Evolutionary conservation across 768 basidiomycete genomes (phyloP).

Genomic region (Pisolithus marmoratus): DNA sequence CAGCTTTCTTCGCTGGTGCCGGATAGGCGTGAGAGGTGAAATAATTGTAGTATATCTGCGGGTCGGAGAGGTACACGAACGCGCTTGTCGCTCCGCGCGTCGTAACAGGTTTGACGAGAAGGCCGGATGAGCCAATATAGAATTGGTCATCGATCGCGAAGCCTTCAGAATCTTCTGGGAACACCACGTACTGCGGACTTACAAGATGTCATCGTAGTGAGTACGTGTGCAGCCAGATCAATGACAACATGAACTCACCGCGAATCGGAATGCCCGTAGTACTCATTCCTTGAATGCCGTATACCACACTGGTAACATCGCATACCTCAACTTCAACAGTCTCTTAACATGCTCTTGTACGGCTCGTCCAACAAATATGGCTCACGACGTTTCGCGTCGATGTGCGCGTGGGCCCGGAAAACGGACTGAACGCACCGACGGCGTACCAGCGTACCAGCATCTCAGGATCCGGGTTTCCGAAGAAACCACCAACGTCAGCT

Average conservation of each 20-base stretch:
- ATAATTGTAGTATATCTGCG: constrained; percentile 95
- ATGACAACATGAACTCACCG: constrained; percentile 42
- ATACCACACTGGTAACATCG: constrained; percentile 91
- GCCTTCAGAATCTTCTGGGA: constrained; percentile 83
- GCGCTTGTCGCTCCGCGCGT: constrained; percentile 62
- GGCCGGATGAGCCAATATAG: constrained; percentile 81
- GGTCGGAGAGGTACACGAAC: constrained; percentile 80
- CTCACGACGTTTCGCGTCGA: constrained; percentile 96
- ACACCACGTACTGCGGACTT: constrained; percentile 93
- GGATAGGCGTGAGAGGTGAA: constrained; percentile 66
- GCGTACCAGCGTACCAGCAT: constrained; percentile 98
- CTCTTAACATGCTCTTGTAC: constrained; percentile 75
- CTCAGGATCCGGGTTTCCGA: constrained; percentile 91
- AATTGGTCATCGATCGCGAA: constrained; percentile 93
- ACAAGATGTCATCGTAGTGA: neutral
- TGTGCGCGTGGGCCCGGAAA: constrained; percentile 98
- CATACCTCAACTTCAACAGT: constrained; percentile 78
- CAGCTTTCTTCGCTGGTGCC: constrained; percentile 36
- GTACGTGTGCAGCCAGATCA: neutral
- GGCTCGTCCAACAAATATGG: constrained; percentile 91
- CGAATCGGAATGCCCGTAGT: constrained; percentile 72
- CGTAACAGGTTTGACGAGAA: constrained; percentile 90
- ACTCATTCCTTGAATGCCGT: constrained; percentile 92
- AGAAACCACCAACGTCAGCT: constrained; percentile 99
- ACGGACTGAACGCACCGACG: constrained; percentile 90